These are phyloP conservation scores for Pyrenophora teres DNA, from an alignment of 2,329 filamentous ascomycete species.

Conservation along the genomic window DNA sequence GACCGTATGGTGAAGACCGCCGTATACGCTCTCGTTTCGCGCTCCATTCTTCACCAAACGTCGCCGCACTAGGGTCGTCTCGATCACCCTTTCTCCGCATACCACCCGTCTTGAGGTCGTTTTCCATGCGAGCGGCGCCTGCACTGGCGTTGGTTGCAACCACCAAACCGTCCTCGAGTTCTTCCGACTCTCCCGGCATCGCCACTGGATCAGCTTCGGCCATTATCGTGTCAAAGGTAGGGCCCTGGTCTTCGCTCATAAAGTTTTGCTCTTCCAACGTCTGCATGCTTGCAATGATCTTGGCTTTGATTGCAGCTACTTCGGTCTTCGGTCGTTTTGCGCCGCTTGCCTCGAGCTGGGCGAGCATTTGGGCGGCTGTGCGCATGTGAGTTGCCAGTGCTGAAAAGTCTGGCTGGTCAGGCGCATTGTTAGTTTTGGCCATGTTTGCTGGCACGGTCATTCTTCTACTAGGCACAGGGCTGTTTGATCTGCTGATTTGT, in stretches of 20 bases:
- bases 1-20: constrained; percentile 81
- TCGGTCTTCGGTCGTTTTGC: constrained; percentile 79
- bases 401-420: constrained; percentile 79
- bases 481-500: constrained; percentile 69
- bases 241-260: constrained; percentile 70
- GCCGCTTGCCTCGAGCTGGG: constrained; percentile 78
- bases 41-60: constrained; percentile 85
- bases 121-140: constrained; percentile 83
- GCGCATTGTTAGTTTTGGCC: constrained; percentile 57
- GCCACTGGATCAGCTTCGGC: constrained; percentile 66
- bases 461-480: constrained; percentile 64
- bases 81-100: constrained; percentile 80
- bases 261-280: constrained; percentile 85
- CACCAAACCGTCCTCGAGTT: constrained; percentile 61
- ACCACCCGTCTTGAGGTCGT: constrained; percentile 84
- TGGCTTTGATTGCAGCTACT: constrained; percentile 80
- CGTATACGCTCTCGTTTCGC: constrained; percentile 83
- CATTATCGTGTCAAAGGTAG: constrained; percentile 83
- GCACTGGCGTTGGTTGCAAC: constrained; percentile 68
- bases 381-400: constrained; percentile 86
- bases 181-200: constrained; percentile 55
- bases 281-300: constrained; percentile 91
- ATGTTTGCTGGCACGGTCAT: constrained; percentile 60
- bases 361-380: constrained; percentile 84
- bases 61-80: constrained; percentile 82